These are phyloP conservation scores for Cryptosporidium xiaoi DNA, from an alignment of 169 alveolate genomes.

Conservation along the genomic window DNA sequence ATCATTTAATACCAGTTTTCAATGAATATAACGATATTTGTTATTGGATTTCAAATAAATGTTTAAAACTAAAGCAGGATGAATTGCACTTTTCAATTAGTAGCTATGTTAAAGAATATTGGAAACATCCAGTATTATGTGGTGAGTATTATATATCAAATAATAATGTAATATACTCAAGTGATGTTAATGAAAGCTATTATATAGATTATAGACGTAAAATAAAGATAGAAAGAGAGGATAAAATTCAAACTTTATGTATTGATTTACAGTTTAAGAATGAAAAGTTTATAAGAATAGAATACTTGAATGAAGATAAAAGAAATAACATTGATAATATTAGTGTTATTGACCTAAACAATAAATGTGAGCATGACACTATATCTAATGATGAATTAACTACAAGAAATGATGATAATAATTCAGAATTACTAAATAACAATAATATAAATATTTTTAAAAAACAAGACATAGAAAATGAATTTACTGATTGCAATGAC, in stretches of 20 bases:
- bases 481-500: no score
- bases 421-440: neutral
- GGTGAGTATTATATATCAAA: conserved; percentile 10
- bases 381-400: neutral
- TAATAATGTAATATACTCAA: conserved; percentile 30
- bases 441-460: no score
- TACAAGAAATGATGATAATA: neutral
- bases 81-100: conserved; percentile 29
- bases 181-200: neutral
- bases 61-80: conserved; percentile 1
- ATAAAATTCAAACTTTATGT: conserved; percentile 30
- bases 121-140: conserved; percentile 31
- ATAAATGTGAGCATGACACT: neutral
- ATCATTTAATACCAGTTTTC: conserved; percentile 45
- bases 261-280: conserved; percentile 23
- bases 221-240: conserved; percentile 45
- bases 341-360: conserved; percentile 18
- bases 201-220: conserved; percentile 6
- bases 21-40: conserved; percentile 26
- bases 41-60: conserved; percentile 57
- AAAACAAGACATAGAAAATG: no score
- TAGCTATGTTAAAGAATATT: conserved; percentile 47
- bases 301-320: neutral
- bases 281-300: conserved; percentile 20
- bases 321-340: conserved; percentile 6